These are phyloP conservation scores for Aeminium ludgeri DNA, from an alignment of 495 filamentous ascomycete genomes.

Conservation along the genomic window DNA sequence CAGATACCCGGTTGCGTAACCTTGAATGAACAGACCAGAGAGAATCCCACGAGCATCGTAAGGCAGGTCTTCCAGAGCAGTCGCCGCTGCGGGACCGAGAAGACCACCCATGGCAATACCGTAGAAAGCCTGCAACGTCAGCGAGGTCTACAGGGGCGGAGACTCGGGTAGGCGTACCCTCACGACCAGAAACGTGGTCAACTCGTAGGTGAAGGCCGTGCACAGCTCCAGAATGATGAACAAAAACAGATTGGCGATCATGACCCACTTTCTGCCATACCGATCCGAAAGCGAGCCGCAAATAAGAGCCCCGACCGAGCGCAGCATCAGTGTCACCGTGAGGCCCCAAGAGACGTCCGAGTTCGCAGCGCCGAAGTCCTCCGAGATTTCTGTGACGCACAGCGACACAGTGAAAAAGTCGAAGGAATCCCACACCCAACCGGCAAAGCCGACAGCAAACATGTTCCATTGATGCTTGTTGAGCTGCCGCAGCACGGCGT, in stretches of 20 bases:
- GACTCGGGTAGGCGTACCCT: neutral
- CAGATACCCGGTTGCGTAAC: slow-evolving; percentile 20
- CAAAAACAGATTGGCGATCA: slow-evolving; percentile 14
- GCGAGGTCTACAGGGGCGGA: too few species aligned
- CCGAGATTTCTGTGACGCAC: slow-evolving; percentile 24
- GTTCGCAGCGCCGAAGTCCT: slow-evolving; percentile 21
- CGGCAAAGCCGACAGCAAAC: slow-evolving; percentile 20
- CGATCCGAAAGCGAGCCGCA: slow-evolving; percentile 15
- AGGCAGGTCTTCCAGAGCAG: slow-evolving; percentile 20
- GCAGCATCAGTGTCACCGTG: slow-evolving; percentile 20
- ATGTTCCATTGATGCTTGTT: slow-evolving; percentile 29
- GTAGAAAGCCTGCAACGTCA: slow-evolving; percentile 8
- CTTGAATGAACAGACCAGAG: slow-evolving; percentile 19
- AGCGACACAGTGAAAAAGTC: slow-evolving; percentile 29
- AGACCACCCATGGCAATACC: slow-evolving; percentile 22
- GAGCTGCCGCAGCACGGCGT: slow-evolving; percentile 20
- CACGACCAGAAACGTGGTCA: slow-evolving; percentile 17
- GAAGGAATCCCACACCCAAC: slow-evolving; percentile 30
- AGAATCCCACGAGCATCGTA: slow-evolving; percentile 22
- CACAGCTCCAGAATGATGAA: slow-evolving; percentile 20
- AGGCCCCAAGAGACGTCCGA: slow-evolving; percentile 25
- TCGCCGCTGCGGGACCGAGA: slow-evolving; percentile 18
- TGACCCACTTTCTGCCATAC: slow-evolving; percentile 40
- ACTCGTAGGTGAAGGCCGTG: slow-evolving; percentile 16
- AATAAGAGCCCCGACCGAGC: slow-evolving; percentile 18